Base-by-base conservation (phyloP, 306 rosid genomes). In the Quercus bicolor region DNA sequence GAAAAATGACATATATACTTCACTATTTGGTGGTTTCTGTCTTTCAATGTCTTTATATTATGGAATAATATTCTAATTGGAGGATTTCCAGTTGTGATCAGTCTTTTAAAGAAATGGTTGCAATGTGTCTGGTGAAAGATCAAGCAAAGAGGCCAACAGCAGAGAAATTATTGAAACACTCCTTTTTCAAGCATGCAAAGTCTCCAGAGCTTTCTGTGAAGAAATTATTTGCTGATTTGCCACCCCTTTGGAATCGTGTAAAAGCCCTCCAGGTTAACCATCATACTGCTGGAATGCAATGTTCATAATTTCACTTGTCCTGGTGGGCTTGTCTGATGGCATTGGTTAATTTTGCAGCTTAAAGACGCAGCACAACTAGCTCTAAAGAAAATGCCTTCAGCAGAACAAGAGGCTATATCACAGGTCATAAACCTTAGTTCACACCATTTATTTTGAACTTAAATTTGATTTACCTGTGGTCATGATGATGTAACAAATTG, bases 41-140 rank as follows among this genome's bases (percentile, higher is more conserved):
- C 62, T 57, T 75, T 59, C 12, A 23, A 70, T n/a, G 56, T 70
- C 73, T 78, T 81, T 84, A 43, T 73, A 24, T 83, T 78, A 19
- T 78, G 10, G 84, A 70, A 83, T 84, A 80, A 87, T 87, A 83
- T 86, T 89, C 98, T 96, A 91, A 96, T 93, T 91, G 88, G 91
- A 89, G 91, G 91, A 90, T 91, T 90, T 93, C 88, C 97, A 91
- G 99, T 91, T 85, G 98, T 93, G 85, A 90, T 83, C 99, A 96
- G 99, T 91, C 97, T 88, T 96, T 96, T 89, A 96, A 96, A 91
- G 98, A 96, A 87, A 93, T 96, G 98, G 99, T 93, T 91, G 98
- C 99, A 66, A 96, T 96, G 99, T 93, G 99, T 90, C 86, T 96
- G 87, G 99, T 96, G 78, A 96, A 96, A 90, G 99, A 96, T 86